phyloP scores from a whole-genome alignment of 2,329 filamentous ascomycete genomes.

The Xylariales sp. region DNA sequence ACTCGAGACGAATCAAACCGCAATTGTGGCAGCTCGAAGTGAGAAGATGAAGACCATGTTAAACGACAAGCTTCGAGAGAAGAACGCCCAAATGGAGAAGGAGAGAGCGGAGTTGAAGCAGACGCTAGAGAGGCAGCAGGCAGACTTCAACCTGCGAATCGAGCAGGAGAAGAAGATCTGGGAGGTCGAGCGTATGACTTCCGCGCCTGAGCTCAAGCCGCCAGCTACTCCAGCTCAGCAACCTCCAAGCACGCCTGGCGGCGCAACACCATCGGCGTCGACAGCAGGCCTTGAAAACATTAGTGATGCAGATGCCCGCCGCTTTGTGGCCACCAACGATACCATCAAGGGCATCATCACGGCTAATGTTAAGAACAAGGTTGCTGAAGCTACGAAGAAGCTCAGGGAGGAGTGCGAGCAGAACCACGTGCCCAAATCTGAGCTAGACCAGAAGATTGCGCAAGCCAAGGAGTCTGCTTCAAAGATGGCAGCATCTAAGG shows the following conservation, averaged over 20 bases:
- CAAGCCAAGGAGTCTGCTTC: conserved; percentile 60
- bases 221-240: conserved; percentile 37
- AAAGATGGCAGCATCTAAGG: conserved; percentile 71
- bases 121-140: conserved; percentile 47
- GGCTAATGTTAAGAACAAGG: conserved; percentile 65
- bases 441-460: conserved; percentile 49
- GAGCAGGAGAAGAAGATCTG: conserved; percentile 62
- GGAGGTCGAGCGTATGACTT: conserved; percentile 31
- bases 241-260: conserved; percentile 29
- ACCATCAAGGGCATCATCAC: conserved; percentile 56
- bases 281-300: conserved; percentile 42
- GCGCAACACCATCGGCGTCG: conserved; percentile 24
- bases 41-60: conserved; percentile 66
- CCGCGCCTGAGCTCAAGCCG: conserved; percentile 6
- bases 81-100: conserved; percentile 47
- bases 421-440: conserved; percentile 39
- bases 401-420: conserved; percentile 44
- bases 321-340: conserved; percentile 51
- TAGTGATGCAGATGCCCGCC: conserved; percentile 51
- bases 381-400: conserved; percentile 60
- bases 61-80: conserved; percentile 67
- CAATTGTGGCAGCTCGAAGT: conserved; percentile 59
- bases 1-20: conserved; percentile 58
- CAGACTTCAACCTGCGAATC: conserved; percentile 42
- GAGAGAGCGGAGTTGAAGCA: conserved; percentile 35